These are phyloP conservation scores for Petunia axillaris DNA, from an alignment of 257 asterid genomes.

Conservation along the genomic window DNA sequence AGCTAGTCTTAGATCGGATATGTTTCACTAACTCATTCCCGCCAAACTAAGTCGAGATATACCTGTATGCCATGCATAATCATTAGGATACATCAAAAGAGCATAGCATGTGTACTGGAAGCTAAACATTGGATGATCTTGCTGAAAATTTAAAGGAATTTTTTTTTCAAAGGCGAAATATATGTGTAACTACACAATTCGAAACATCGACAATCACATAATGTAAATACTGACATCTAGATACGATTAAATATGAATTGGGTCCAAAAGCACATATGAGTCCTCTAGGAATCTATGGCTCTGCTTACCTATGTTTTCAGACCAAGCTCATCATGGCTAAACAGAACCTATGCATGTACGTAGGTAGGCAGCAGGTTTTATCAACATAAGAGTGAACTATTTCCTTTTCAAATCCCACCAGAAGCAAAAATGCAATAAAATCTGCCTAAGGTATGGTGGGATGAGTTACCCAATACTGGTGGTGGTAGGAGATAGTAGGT, in stretches of 20 bases:
- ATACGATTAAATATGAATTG: not conserved
- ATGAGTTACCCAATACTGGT: no score
- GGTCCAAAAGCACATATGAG: not conserved
- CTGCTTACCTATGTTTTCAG: slow-evolving; percentile 6
- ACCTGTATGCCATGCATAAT: not conserved
- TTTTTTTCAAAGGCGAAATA: not conserved
- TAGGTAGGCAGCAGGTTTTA: not conserved
- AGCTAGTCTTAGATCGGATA: not conserved
- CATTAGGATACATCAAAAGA: slow-evolving; percentile 18
- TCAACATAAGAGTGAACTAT: not conserved
- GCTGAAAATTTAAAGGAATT: not conserved
- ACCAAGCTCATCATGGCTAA: slow-evolving; percentile 1
- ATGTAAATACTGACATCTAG: not conserved
- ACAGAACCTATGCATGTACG: not conserved
- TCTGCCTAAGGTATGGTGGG: no score
- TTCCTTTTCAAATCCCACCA: no score
- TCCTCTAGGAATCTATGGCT: not conserved
- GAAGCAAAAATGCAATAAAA: no score
- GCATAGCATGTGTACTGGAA: not conserved
- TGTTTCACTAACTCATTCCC: slow-evolving; percentile 9
- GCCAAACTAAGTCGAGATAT: not conserved
- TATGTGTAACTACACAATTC: slow-evolving; percentile 4
- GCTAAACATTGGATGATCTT: not conserved
- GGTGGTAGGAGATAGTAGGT: no score
- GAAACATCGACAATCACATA: not conserved